Base-by-base conservation (phyloP, 768 basidiomycete species). In the Mycena capillaripes region DNA sequence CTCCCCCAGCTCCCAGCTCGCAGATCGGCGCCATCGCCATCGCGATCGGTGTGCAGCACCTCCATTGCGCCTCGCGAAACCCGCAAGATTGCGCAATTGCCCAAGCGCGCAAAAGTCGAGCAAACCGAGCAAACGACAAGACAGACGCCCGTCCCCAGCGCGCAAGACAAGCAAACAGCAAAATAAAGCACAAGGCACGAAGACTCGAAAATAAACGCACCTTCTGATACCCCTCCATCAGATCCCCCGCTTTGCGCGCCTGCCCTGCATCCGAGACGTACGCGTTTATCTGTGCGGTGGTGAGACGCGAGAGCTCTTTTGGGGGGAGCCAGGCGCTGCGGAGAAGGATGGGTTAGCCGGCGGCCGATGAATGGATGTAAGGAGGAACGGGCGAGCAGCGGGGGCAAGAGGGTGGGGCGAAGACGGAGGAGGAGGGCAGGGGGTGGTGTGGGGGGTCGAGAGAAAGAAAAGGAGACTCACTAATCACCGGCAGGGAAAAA, bases 401-500 rank as follows among this genome's bases (percentile, higher is more conserved):
- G 21, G 21, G 19, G 21, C 19, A 6, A 23, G 34, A 29, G 23
- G 48, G 46, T 8, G 23, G 34, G 29, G 16, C 16, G 46, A 34
- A 14, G 36, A n/a, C n/a, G 11, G 38, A 62, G 29, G 67, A 12
- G 68, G 30, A 25, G 21, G 48, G 48, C 14, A 36, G 50, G 55
- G 70, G 65, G 34, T 6, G 19, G 21, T 4, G 3, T n/a, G 21
- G n/a, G 16, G 6, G 21, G 23, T 9, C 16, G 56, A 30, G 9
- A 23, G n/a, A 12, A 19, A 6, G 36, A 62, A 67, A 76, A 60
- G 64, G 52, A 50, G 25, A 91, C 97, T 81, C 78, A 99, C 98
- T 92, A 95, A 83, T 98, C 97, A 61, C 95, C 97, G 32, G 89
- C 89, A 6, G 98, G 97, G 89, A 98, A 99, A 89, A 97, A 99